Evolutionary conservation across 2,329 filamentous ascomycete genomes (phyloP).

Genomic region (Ophiostoma quercus): DNA sequence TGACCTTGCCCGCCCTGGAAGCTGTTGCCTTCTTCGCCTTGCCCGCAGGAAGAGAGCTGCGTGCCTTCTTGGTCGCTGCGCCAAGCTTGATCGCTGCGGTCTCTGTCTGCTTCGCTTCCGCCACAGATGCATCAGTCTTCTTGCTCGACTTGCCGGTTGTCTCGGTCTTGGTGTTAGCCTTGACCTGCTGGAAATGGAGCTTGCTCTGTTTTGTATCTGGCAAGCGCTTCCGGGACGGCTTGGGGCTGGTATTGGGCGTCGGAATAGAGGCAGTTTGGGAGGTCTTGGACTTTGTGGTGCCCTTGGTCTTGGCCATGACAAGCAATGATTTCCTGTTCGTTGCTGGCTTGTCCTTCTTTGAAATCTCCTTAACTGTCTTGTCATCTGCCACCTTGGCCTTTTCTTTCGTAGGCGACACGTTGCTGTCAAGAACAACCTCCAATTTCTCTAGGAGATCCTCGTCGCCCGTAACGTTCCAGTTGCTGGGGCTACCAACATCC

Average conservation of each 20-base stretch:
- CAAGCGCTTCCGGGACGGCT: conserved; percentile 37
- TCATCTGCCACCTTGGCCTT: background rate
- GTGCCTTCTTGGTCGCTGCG: conserved; percentile 19
- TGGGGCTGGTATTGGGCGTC: conserved; percentile 55
- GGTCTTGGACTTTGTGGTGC: background rate
- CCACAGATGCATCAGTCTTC: background rate
- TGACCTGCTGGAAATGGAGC: conserved; percentile 40
- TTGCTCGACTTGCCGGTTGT: conserved; percentile 15
- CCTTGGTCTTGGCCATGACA: conserved; percentile 14
- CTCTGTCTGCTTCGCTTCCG: background rate
- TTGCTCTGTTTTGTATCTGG: conserved; percentile 48
- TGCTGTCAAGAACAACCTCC: conserved; percentile 41
- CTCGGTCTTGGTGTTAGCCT: background rate
- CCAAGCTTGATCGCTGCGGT: conserved; percentile 20
- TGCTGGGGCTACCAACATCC: conserved; percentile 40
- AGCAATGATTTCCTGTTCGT: background rate
- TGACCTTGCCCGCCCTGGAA: conserved; percentile 35
- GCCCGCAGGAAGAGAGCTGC: background rate
- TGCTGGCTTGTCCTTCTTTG: background rate
- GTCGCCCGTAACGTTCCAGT: conserved; percentile 42
- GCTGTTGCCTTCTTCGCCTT: conserved; percentile 34
- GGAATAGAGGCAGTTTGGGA: conserved; percentile 46
- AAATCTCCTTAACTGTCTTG: conserved; percentile 26
- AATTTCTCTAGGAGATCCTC: conserved; percentile 38
- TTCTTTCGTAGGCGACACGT: conserved; percentile 22